These are phyloP conservation scores for Auriscalpium orientale DNA, from an alignment of 768 basidiomycete species.

Conservation along the genomic window DNA sequence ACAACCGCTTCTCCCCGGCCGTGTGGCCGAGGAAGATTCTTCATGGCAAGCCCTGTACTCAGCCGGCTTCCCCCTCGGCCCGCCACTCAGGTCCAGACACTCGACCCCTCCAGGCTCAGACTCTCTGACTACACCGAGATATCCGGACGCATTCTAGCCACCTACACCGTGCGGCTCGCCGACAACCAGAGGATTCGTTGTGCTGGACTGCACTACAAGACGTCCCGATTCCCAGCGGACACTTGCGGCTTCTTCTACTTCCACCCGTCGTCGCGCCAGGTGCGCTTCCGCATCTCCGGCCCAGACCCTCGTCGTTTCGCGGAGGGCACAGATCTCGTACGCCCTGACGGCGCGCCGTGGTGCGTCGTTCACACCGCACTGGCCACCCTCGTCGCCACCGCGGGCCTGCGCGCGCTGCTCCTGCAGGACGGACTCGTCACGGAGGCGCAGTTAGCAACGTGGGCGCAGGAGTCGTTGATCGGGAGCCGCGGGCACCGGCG, in stretches of 20 bases:
- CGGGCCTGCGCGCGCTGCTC: neutral
- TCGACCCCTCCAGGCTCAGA: neutral
- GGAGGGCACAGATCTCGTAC: neutral
- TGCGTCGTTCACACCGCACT: neutral
- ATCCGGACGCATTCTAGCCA: no score
- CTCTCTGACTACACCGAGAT: neutral
- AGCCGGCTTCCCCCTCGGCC: neutral
- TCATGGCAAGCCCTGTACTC: neutral
- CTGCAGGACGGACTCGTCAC: neutral
- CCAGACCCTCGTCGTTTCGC: neutral
- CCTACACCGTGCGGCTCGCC: no score
- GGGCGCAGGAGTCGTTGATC: neutral
- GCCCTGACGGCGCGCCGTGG: neutral
- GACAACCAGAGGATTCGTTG: no score
- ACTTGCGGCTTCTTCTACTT: constrained; percentile 3
- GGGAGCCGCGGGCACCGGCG: no score
- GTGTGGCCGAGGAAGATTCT: no score
- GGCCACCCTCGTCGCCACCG: neutral
- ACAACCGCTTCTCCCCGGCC: no score
- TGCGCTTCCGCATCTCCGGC: neutral
- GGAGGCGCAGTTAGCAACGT: neutral
- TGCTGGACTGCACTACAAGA: no score
- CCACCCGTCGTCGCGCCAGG: neutral
- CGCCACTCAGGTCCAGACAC: neutral
- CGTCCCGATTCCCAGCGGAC: constrained; percentile 17